Percentiles rank a stretch among this genome's conserved stretches.
These are phyloP conservation scores for Geranium incanum DNA, from an alignment of 441 rosid species.

Conservation along the genomic window DNA sequence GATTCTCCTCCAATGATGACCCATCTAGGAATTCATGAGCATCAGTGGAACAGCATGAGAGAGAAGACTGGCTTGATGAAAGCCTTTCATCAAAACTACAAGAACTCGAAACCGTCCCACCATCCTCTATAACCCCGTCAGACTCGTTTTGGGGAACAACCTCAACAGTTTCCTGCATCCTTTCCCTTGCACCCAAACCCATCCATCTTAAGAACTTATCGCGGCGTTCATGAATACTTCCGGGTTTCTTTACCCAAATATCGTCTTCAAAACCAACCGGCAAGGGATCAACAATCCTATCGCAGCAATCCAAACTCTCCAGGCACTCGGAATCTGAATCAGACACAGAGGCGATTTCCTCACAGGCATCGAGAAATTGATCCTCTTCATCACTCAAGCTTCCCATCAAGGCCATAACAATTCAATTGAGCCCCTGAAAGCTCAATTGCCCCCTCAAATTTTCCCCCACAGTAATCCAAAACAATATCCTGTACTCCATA, in stretches of 20 bases:
- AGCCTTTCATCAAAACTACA: constrained; percentile 30
- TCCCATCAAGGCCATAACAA: constrained; percentile 33
- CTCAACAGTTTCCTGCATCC: constrained; percentile 13
- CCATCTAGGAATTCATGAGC: constrained; percentile 24
- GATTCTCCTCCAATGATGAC: constrained; percentile 18
- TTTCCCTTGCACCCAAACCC: constrained; percentile 38
- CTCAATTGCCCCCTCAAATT: constrained; percentile 5
- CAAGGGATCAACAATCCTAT: constrained; percentile 15
- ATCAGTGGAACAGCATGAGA: constrained; percentile 31
- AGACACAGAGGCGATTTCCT: constrained; percentile 41
- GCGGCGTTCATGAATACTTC: constrained; percentile 64
- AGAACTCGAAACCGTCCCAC: constrained; percentile 41
- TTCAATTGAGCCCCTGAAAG: constrained; percentile 65
- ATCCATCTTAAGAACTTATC: constrained; percentile 65
- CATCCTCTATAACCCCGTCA: constrained; percentile 32
- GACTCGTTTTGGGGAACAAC: constrained; percentile 26
- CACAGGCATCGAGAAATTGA: constrained; percentile 58
- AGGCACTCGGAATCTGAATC: constrained; percentile 24
- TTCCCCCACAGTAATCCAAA: constrained; percentile 21
- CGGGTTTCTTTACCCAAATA: constrained; percentile 55
- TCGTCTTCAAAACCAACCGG: constrained; percentile 35
- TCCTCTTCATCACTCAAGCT: constrained; percentile 51
- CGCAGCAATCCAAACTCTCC: constrained; percentile 24
- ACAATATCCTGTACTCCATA: constrained; percentile 23
- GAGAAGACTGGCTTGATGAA: constrained; percentile 29